Evolutionary conservation across 768 basidiomycete species (phyloP), one percentile per base, ranked within the genome.

Genomic region (Psilocybe cyanescens): DNA sequence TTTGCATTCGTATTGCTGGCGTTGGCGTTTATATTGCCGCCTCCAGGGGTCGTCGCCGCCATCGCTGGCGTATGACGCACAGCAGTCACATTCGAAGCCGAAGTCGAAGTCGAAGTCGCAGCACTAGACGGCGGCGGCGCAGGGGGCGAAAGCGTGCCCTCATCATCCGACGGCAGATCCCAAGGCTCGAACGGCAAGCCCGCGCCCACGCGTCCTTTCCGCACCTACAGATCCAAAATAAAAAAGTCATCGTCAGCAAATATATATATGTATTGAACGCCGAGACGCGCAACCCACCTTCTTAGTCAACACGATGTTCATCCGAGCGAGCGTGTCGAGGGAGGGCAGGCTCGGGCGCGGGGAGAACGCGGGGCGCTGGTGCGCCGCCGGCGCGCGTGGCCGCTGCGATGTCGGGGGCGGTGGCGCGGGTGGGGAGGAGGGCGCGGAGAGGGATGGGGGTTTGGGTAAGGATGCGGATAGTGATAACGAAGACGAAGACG

Each of bases 101-200:
- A 41, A 14, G 7, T 29, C 2, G 58, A 41, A 46, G 9, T 57
- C 19, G 57, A 49, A 30, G 57, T 54, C 24, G 61, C 28, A 6
- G 52, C 41, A 8, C 49, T 29, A 9, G 60, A 33, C 8, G 60
- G 57, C 7, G 37, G 45, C 2, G 50, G 41, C 44, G 24, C 24
- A 24, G 24, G 24, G 2, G 51, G 52, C 30, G 58, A 24, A 24
- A 24, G 46, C 19, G 46, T 67, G 49, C 66, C 66, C 11, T 68
- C 69, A 30, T 70, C 69, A 45, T 68, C 71, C 30, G 64, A 66
- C n/a, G 69, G 67, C 24, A 69, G 49, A 61, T 84, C 79, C 84
- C 84, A 86, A 47, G 84, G 84, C 67, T 86, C 84, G 60, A 77
- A 79, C 0, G 84, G 84, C 7, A 86, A 74, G 0, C 76, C 68